phyloP scores from a whole-genome alignment of 306 rosid species.

The Potentilla sterilis region DNA sequence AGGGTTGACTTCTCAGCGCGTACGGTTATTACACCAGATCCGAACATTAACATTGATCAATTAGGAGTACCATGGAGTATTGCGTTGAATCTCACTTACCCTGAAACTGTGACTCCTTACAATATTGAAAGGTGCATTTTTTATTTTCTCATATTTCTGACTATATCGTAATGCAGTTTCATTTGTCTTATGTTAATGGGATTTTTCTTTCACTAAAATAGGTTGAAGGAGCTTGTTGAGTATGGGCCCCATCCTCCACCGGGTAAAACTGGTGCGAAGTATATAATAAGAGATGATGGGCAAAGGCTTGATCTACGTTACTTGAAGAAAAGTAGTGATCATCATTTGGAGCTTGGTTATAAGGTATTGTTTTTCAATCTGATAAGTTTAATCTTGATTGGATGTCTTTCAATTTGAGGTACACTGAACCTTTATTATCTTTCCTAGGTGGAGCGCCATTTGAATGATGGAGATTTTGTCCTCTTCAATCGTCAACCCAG shows the following conservation, averaged over 20 bases:
- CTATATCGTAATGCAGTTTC: not conserved
- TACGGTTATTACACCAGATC: conserved; percentile 97
- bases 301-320: conserved; percentile 98
- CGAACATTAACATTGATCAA: conserved; percentile 87
- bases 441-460: conserved; percentile 96
- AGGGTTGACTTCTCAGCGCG: conserved; percentile 99
- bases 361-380: conserved; percentile 48
- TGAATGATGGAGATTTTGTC: conserved; percentile 94
- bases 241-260: conserved; percentile 99
- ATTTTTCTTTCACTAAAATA: conserved; percentile 22
- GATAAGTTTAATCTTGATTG: conserved; percentile 1
- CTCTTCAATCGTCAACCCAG: conserved; percentile 99
- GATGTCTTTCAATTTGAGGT: not conserved
- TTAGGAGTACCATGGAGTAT: conserved; percentile 99
- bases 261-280: conserved; percentile 99
- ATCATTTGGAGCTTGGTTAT: conserved; percentile 99
- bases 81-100: conserved; percentile 93
- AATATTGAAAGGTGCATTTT: conserved; percentile 78
- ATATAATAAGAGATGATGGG: conserved; percentile 96
- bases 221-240: conserved; percentile 97
- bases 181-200: conserved; percentile 1
- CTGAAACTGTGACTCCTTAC: conserved; percentile 98
- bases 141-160: conserved; percentile 4
- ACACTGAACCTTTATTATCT: conserved; percentile 21
- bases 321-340: conserved; percentile 95